Percentiles rank a stretch among this genome's conserved stretches.
Evolutionary conservation across 345 rosid genomes (phyloP).

Genomic region (Raphanus raphanistrum): DNA sequence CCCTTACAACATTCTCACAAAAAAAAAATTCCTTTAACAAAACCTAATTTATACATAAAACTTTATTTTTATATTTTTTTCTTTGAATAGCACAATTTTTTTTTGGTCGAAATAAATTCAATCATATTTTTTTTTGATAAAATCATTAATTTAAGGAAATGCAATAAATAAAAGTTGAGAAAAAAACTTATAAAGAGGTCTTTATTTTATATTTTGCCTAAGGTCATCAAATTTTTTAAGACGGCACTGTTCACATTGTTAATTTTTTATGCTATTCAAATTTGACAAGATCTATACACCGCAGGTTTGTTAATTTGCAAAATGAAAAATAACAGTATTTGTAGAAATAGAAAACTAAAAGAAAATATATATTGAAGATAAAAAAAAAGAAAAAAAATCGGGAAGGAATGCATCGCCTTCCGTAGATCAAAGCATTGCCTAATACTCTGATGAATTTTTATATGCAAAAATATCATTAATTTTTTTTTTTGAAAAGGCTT

Average conservation of each 20-base stretch:
- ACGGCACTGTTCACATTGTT: neutral
- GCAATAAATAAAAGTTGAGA: too few species aligned
- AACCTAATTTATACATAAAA: too few species aligned
- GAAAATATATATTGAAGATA: neutral
- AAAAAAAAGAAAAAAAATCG: neutral
- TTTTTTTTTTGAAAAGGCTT: neutral
- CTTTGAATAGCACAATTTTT: too few species aligned
- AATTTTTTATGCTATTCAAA: conserved; percentile 19
- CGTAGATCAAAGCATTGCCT: neutral
- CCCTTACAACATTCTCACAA: too few species aligned
- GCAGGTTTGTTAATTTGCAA: neutral
- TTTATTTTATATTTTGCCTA: too few species aligned
- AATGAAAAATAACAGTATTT: neutral
- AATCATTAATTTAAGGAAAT: too few species aligned
- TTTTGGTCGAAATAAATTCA: too few species aligned
- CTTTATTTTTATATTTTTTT: too few species aligned
- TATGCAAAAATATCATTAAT: neutral
- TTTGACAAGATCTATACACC: neutral
- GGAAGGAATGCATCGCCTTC: neutral
- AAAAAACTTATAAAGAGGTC: too few species aligned
- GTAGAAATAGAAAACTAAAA: neutral
- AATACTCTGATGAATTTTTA: neutral
- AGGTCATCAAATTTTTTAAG: too few species aligned
- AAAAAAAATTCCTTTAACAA: too few species aligned
- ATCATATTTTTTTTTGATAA: too few species aligned